Evolutionary conservation across 2,329 filamentous ascomycete genomes (phyloP).

Genomic region (Paraphaeosphaeria minitans): DNA sequence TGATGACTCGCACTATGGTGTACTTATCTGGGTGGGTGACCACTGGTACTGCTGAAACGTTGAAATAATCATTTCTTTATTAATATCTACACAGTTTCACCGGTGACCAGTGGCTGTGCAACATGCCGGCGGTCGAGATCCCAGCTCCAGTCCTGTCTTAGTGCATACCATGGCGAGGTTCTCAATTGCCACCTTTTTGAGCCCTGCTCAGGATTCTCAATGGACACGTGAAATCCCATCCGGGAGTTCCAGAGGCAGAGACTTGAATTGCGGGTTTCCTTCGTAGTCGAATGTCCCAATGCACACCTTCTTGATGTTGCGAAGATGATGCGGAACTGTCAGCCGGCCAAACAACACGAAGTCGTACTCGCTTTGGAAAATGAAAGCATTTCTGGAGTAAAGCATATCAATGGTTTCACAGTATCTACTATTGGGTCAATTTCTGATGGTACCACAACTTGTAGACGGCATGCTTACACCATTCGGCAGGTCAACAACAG

Average conservation of each 20-base stretch:
- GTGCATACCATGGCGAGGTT: too few relatives aligned
- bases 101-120: too few relatives aligned
- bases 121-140: too few relatives aligned
- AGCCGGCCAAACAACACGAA: conserved; percentile 1
- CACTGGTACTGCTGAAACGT: background rate
- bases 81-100: too few relatives aligned
- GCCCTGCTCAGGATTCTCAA: too few relatives aligned
- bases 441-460: background rate
- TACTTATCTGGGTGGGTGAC: background rate
- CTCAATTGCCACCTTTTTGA: too few relatives aligned
- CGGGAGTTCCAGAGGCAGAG: background rate
- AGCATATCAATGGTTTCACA: conserved; percentile 12
- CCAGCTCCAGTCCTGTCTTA: too few relatives aligned
- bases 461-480: background rate
- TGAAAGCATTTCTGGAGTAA: conserved; percentile 8
- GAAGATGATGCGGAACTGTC: background rate
- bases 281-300: conserved; percentile 1
- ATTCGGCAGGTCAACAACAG: conserved; percentile 8
- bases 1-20: too few relatives aligned
- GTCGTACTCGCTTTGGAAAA: background rate
- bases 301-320: conserved; percentile 1
- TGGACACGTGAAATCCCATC: too few relatives aligned
- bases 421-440: conserved; percentile 3
- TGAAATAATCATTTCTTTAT: too few relatives aligned
- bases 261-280: background rate